A percentile compares a stretch with the other conserved stretches of the same genome.
Evolutionary conservation across 495 filamentous ascomycete genomes (phyloP).

Genomic region (Parathielavia hyrcaniae): DNA sequence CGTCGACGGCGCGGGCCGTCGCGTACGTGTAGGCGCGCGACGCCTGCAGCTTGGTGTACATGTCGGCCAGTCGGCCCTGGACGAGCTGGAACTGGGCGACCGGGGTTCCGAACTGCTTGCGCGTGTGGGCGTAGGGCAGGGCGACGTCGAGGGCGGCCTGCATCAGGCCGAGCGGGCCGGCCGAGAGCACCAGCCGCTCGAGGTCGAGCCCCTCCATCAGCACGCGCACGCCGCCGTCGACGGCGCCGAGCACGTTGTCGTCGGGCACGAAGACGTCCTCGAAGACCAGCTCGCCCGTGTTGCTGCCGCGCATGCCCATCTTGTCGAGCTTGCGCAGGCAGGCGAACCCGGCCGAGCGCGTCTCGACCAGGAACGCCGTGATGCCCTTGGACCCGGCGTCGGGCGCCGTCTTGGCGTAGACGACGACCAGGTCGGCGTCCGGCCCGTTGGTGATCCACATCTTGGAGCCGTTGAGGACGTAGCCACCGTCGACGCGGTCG

Average conservation of each 20-base stretch:
- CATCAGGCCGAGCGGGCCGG: constrained; percentile 92
- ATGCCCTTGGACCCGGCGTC: constrained; percentile 81
- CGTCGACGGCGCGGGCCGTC: constrained; percentile 70
- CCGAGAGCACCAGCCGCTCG: constrained; percentile 85
- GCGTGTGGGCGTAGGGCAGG: constrained; percentile 81
- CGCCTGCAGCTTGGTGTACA: constrained; percentile 90
- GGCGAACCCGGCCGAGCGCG: constrained; percentile 64
- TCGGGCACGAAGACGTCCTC: constrained; percentile 85
- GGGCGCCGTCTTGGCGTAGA: constrained; percentile 93
- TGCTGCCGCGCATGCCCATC: constrained; percentile 94
- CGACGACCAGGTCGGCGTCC: constrained; percentile 80
- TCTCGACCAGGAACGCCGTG: constrained; percentile 87
- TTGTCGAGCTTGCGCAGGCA: constrained; percentile 92
- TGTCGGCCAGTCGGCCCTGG: constrained; percentile 90
- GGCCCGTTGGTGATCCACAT: constrained; percentile 99
- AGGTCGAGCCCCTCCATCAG: constrained; percentile 96
- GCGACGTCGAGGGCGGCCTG: constrained; percentile 81
- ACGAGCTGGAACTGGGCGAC: constrained; percentile 92
- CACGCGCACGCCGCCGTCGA: constrained; percentile 80
- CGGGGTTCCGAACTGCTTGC: constrained; percentile 81
- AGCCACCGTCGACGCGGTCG: constrained; percentile 75
- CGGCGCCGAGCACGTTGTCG: constrained; percentile 69
- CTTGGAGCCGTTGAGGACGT: constrained; percentile 81
- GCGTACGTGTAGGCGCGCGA: constrained; percentile 72
- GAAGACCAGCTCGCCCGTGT: constrained; percentile 92